These are phyloP conservation scores for Debaryomycetaceae sp. DNA, from an alignment of 1,139 yeast genomes.

Conservation along the genomic window DNA sequence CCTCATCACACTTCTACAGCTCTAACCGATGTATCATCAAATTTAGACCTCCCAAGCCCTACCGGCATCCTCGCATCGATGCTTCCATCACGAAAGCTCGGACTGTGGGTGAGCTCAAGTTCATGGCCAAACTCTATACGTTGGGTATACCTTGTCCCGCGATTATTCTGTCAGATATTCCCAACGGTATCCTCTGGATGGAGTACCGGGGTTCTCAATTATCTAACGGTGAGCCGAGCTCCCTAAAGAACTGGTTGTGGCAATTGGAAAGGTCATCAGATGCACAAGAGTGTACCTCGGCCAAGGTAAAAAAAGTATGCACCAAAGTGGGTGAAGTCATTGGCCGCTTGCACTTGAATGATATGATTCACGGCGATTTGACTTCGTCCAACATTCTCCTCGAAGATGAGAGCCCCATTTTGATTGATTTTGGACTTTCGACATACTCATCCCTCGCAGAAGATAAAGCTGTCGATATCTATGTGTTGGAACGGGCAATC, in stretches of 20 bases:
- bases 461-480: constrained; percentile 92
- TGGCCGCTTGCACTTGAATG: constrained; percentile 63
- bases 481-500: constrained; percentile 88
- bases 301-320: constrained; percentile 32
- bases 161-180: constrained; percentile 62
- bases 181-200: constrained; percentile 83
- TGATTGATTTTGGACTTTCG: constrained; percentile 88
- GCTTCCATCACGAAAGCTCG: constrained; percentile 64
- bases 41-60: constrained; percentile 80
- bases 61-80: constrained; percentile 81
- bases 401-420: constrained; percentile 34
- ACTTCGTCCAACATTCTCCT: constrained; percentile 83
- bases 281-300: constrained; percentile 16
- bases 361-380: constrained; percentile 88
- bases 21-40: constrained; percentile 50
- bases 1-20: constrained; percentile 13
- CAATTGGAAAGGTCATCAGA: constrained; percentile 27
- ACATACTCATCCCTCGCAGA: constrained; percentile 71
- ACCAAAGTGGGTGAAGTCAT: constrained; percentile 54
- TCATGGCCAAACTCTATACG: constrained; percentile 49
- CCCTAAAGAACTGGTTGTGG: constrained; percentile 69
- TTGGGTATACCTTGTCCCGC: constrained; percentile 58
- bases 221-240: constrained; percentile 38
- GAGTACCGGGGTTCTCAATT: constrained; percentile 52
- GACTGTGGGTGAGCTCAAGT: constrained; percentile 75